Percentiles rank a stretch among this genome's conserved stretches.
phyloP scores from a whole-genome alignment of 2,329 filamentous ascomycete species.

The Xylaria hypoxylon region DNA sequence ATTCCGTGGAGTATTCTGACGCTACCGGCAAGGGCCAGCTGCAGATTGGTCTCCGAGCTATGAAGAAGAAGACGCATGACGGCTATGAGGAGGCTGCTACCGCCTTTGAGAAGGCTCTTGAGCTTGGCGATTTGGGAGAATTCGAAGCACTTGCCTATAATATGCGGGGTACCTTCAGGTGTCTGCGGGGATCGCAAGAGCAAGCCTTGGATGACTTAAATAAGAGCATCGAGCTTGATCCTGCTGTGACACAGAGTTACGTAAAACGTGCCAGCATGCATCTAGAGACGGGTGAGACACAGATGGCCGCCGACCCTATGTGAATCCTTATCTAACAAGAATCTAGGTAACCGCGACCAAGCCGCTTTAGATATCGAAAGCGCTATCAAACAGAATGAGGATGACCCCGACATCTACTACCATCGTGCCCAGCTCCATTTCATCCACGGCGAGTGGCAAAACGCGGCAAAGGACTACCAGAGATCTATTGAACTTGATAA shows the following conservation, averaged over 20 bases:
- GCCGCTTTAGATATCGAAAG: conserved; percentile 89
- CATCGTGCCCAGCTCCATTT: conserved; percentile 98
- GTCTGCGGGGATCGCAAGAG: conserved; percentile 87
- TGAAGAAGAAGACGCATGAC: conserved; percentile 88
- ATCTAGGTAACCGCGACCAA: conserved; percentile 81
- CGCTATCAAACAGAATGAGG: conserved; percentile 84
- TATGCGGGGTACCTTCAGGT: conserved; percentile 95
- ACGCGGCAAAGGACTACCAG: conserved; percentile 98
- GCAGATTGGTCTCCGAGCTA: conserved; percentile 81
- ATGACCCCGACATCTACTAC: conserved; percentile 98
- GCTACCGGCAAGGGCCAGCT: conserved; percentile 86
- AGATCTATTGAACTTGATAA: conserved; percentile 97
- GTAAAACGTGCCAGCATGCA: conserved; percentile 99
- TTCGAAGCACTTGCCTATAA: conserved; percentile 94
- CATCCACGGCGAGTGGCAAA: conserved; percentile 92
- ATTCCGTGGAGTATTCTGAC: conserved; percentile 80
- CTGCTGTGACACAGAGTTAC: conserved; percentile 91
- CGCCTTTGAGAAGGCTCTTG: conserved; percentile 88
- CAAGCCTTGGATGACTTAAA: conserved; percentile 86
- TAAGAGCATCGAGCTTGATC: conserved; percentile 92
- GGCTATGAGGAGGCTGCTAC: conserved; percentile 89
- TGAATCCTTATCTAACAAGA: conserved; percentile 15
- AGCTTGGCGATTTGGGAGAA: conserved; percentile 81
- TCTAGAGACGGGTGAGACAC: conserved; percentile 81
- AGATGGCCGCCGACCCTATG: neutral